Base-by-base conservation (phyloP, 306 rosid genomes). In the Prunus davidiana region DNA sequence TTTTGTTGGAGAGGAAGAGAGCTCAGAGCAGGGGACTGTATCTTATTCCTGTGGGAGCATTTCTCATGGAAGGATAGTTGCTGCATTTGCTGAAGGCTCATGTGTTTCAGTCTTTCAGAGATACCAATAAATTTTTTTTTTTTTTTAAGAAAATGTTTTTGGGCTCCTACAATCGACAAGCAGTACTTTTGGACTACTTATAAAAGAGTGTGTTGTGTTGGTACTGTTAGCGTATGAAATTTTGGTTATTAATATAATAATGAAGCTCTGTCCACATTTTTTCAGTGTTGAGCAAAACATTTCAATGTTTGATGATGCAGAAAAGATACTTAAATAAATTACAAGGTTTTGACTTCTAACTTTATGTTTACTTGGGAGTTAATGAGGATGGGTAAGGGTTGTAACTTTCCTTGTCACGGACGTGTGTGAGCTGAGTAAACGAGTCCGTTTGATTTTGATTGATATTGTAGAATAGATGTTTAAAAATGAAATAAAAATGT, bases 11-110 rank as follows among this genome's bases (percentile, higher is more conserved):
- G 77, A 67, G 82, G 73, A 73, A 68, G 78, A 51, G 64, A 46
- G 81, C 62, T 57, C 67, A 72, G 63, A 43, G n/a, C 71, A 49
- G 79, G 77, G 16, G 66, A 65, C 56, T 76, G 54, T 68, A 69
- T 56, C 67, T 67, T 65, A 47, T 41, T 77, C 69, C 56, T 28
- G 67, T 70, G 19, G 63, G 78, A 72, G 57, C 69, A 63, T 62
- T 76, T 83, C 77, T 76, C 69, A 25, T 80, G 70, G 71, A 77
- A 50, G 71, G 75, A 28, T 38, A n/a, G 30, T 61, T 49, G 9
- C 10, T 77, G 24, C 56, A 25, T 54, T 46, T 27, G 30, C 67
- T 72, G 43, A 65, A 81, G 56, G 19, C 51, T 72, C 47, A 19
- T 28, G 64, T 56, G 65, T 57, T 72, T 49, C 45, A 60, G 50